Conservation (phyloP, 2,329 filamentous ascomycete genomes). For the Colletotrichum brevisporum region DNA sequence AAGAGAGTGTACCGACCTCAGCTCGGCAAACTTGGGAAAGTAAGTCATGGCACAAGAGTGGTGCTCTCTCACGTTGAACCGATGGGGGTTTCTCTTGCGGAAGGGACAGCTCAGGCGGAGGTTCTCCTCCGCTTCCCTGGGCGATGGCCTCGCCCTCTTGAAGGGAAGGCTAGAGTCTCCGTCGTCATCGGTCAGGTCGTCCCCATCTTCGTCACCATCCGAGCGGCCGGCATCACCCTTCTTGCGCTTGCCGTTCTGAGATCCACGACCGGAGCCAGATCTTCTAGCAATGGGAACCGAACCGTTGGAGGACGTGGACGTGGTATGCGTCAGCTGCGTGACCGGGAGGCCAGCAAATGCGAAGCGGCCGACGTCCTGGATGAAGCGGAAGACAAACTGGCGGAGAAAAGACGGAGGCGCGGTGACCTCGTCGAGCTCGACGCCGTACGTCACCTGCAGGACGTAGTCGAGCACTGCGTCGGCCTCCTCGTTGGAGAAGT, state of each 20-base stretch:
- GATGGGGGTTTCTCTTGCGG: slow-evolving; percentile 59
- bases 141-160: slow-evolving; percentile 51
- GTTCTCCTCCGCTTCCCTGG: slow-evolving; percentile 53
- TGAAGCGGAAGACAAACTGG: slow-evolving; percentile 50
- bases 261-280: slow-evolving; percentile 26
- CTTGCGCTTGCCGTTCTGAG: slow-evolving; percentile 51
- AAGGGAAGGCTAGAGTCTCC: slow-evolving; percentile 47
- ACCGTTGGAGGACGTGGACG: slow-evolving; percentile 49
- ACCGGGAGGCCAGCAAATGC: slow-evolving; percentile 44
- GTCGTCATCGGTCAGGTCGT: slow-evolving; percentile 52
- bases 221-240: slow-evolving; percentile 45
- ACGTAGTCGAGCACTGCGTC: slow-evolving; percentile 53
- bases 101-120: slow-evolving; percentile 60
- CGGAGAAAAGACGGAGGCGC: slow-evolving; percentile 48
- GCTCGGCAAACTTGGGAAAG: slow-evolving; percentile 57
- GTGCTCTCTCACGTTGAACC: slow-evolving; percentile 62
- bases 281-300: slow-evolving; percentile 10
- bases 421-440: slow-evolving; percentile 52
- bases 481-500: slow-evolving; percentile 51
- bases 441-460: slow-evolving; percentile 54
- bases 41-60: slow-evolving; percentile 60
- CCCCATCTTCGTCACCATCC: slow-evolving; percentile 49
- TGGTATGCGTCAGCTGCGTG: slow-evolving; percentile 48
- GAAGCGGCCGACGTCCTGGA: slow-evolving; percentile 50
- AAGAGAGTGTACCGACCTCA: slow-evolving; percentile 49